phyloP scores from a whole-genome alignment of 2,329 filamentous ascomycete species.

The Cytospora piceae region DNA sequence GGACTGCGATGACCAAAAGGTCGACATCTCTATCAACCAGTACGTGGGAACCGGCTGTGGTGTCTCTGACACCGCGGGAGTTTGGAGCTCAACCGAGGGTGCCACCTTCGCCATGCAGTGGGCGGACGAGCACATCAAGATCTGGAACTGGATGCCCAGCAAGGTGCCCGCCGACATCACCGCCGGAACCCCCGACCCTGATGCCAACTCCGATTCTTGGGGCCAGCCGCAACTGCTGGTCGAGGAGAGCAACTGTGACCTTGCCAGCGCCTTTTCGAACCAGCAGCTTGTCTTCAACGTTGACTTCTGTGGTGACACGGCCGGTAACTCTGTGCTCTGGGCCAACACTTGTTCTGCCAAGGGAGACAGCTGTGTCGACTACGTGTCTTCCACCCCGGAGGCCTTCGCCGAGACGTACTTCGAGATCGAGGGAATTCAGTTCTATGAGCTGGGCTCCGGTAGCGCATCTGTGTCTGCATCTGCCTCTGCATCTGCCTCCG shows the following conservation, averaged over 20 bases:
- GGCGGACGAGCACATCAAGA: constrained; percentile 21
- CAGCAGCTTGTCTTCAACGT: constrained; percentile 78
- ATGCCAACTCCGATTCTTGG: constrained; percentile 61
- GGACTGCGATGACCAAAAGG: constrained; percentile 15
- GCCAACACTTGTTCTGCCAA: constrained; percentile 36
- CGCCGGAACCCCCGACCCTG: constrained; percentile 48
- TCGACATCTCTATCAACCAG: not conserved
- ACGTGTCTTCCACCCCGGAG: constrained; percentile 42
- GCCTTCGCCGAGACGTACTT: constrained; percentile 46
- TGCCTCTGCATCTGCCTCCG: constrained; percentile 17
- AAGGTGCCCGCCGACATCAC: constrained; percentile 20
- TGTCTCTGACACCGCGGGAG: constrained; percentile 17
- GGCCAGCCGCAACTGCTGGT: constrained; percentile 66
- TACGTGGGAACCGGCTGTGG: constrained; percentile 9
- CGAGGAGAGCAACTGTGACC: constrained; percentile 62
- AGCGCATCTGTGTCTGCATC: constrained; percentile 15
- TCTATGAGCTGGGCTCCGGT: constrained; percentile 36
- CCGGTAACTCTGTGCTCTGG: constrained; percentile 45
- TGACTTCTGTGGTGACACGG: constrained; percentile 74
- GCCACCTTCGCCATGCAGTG: constrained; percentile 25
- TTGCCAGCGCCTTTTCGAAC: constrained; percentile 63
- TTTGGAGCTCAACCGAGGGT: constrained; percentile 16
- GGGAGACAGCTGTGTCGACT: constrained; percentile 41
- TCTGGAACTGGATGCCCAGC: constrained; percentile 20
- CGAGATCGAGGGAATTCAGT: constrained; percentile 48